A percentile compares a stretch with the other conserved stretches of the same genome.
phyloP scores from a whole-genome alignment of 352 stramenopile species.

The Phytophthora brassicae region DNA sequence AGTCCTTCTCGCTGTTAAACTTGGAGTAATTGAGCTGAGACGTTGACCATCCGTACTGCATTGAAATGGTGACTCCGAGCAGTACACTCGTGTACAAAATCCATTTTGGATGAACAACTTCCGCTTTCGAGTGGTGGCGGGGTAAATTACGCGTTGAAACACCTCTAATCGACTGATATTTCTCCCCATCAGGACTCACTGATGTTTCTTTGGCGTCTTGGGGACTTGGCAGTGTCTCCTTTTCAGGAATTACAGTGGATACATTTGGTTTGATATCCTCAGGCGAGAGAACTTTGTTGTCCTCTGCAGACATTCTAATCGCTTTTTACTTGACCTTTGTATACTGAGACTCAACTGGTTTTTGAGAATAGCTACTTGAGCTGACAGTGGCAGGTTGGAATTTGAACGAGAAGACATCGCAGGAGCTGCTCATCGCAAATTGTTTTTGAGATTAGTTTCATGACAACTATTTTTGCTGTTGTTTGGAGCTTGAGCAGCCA shows the following conservation, averaged over 20 bases:
- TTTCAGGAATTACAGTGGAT: background rate
- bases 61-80: constrained; percentile 17
- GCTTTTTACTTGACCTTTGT: background rate
- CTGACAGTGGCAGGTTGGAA: constrained; percentile 7
- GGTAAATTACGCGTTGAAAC: constrained; percentile 23
- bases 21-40: constrained; percentile 35
- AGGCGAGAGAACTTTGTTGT: constrained; percentile 7
- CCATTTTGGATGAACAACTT: constrained; percentile 26
- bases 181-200: constrained; percentile 2
- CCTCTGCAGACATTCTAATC: constrained; percentile 12
- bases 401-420: constrained; percentile 1
- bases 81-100: constrained; percentile 33
- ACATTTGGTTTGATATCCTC: constrained; percentile 19
- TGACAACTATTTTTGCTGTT: constrained; percentile 23
- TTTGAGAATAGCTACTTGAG: constrained; percentile 1
- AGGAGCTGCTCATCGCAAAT: constrained; percentile 4
- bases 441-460: constrained; percentile 14
- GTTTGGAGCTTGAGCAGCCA: too few relatives aligned
- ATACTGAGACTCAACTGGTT: background rate
- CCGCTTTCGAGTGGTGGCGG: constrained; percentile 19
- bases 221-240: background rate
- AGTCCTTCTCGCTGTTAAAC: constrained; percentile 31
- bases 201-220: background rate
- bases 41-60: constrained; percentile 40
- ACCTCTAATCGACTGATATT: constrained; percentile 7